Evolutionary conservation across 75 land plant genomes (phyloP), one percentile per base, ranked within the genome.

Genomic region (Adiantum capillusveneris): DNA sequence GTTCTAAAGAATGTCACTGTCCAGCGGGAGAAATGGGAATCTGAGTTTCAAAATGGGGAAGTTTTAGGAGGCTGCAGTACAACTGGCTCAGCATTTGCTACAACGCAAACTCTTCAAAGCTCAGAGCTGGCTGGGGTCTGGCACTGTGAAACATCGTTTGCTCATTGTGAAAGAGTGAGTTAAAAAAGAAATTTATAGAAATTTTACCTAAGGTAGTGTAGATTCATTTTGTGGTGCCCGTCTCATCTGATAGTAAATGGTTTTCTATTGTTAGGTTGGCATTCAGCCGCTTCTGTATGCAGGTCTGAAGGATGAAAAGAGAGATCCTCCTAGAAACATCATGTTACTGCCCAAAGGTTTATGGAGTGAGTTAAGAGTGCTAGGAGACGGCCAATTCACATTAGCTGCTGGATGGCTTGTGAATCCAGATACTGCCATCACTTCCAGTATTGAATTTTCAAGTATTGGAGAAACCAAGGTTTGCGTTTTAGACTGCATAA

Each of bases 1-100:
- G 57, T 25, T 20, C 43, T 87, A 59, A 51, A 72, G 59, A 63
- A 63, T 18, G 60, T 92, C 9, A 69, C 60, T 49, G 79, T 92
- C n/a, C 89, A 78, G 34, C 53, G 66, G 29, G 90, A 92, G 73
- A 67, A 79, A 48, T 87, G 97, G 96, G 81, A 91, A 68, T 85
- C 88, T 11, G 85, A 93, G 11, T 91, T 82, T 72, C 75, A 81
- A 30, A 79, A 87, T 71, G 93, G 93, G 1, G 88, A 91, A 14
- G 80, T 81, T 46, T 78, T 92, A 17, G 97, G 94, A 42, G 88
- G 86, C 21, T 85, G 97, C 60, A 69, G 84, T 0, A 75, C 92
- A 45, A 56, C 75, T 48, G 76, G 76, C 29, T 64, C 95, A 50
- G 84, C 73, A 14, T 88, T 92, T 75, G 97, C 95, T 39, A 53